A percentile compares a stretch with the other conserved stretches of the same genome.
Conservation (phyloP, 2,329 filamentous ascomycete species). For the Sporothrix dimorphospora region DNA sequence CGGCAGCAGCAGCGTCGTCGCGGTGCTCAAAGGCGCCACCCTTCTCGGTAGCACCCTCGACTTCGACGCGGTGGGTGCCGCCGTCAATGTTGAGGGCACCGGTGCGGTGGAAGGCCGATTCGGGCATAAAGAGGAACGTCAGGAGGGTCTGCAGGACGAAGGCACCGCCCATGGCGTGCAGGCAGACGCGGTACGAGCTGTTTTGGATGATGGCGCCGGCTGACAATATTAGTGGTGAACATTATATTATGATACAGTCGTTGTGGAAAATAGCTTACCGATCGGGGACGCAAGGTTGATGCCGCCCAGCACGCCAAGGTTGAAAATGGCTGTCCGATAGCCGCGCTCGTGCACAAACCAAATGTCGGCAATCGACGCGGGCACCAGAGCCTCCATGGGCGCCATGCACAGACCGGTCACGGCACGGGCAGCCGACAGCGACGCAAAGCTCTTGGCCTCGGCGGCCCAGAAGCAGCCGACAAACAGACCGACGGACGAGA, state of each 20-base stretch:
- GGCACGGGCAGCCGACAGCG: constrained; percentile 41
- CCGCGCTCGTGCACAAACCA: constrained; percentile 51
- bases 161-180: constrained; percentile 48
- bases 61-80: constrained; percentile 28
- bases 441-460: constrained; percentile 39
- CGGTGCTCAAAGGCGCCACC: constrained; percentile 27
- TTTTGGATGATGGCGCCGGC: constrained; percentile 46
- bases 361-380: constrained; percentile 47
- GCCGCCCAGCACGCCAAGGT: constrained; percentile 47
- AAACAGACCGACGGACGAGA: constrained; percentile 42
- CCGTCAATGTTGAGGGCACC: constrained; percentile 43
- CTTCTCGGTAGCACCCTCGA: constrained; percentile 25
- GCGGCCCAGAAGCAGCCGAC: constrained; percentile 44
- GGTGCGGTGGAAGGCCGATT: constrained; percentile 43
- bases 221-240: constrained; percentile 31
- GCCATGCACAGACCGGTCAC: constrained; percentile 45
- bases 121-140: constrained; percentile 49
- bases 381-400: constrained; percentile 45
- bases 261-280: constrained; percentile 36
- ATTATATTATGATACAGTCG: neutral
- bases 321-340: constrained; percentile 46
- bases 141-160: constrained; percentile 44
- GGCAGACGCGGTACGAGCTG: constrained; percentile 40
- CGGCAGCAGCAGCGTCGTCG: neutral
- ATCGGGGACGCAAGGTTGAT: constrained; percentile 48